These are phyloP conservation scores for Thermochaetoides thermophila DNA, from an alignment of 495 filamentous ascomycete species.

Conservation along the genomic window DNA sequence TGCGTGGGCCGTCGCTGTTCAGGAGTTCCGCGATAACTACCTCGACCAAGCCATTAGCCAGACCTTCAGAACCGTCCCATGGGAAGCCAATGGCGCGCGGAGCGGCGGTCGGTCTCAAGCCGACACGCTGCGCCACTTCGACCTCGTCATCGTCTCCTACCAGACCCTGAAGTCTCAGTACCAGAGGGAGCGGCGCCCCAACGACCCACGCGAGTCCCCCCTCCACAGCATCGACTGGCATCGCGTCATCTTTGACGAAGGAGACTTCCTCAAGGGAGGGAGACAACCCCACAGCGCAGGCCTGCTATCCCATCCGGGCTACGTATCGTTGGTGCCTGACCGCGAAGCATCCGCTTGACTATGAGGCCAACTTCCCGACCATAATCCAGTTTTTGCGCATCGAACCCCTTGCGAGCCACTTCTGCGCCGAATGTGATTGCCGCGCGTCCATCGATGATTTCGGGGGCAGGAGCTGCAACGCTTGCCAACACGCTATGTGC, in stretches of 20 bases:
- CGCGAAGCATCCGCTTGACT: conserved; percentile 88
- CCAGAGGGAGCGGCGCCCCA: conserved; percentile 82
- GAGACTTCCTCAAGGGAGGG: conserved; percentile 87
- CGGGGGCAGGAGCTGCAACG: conserved; percentile 51
- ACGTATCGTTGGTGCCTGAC: conserved; percentile 89
- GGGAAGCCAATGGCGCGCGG: too few species aligned
- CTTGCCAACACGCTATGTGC: conserved; percentile 54
- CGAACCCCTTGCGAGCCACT: conserved; percentile 78
- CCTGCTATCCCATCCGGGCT: conserved; percentile 77
- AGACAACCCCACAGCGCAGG: conserved; percentile 82
- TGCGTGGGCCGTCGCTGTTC: too few species aligned
- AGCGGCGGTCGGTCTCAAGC: too few species aligned
- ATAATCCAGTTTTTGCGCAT: conserved; percentile 81
- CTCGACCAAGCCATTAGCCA: too few species aligned
- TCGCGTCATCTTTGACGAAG: conserved; percentile 87
- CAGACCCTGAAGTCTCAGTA: conserved; percentile 82
- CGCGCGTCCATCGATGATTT: too few species aligned
- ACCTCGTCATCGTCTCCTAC: conserved; percentile 96
- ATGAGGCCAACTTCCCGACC: conserved; percentile 95
- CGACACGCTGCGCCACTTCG: too few species aligned
- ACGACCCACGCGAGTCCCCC: conserved; percentile 63
- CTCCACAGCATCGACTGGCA: conserved; percentile 83
- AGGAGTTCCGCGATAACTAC: too few species aligned
- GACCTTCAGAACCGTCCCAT: too few species aligned
- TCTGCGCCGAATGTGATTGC: conserved; percentile 75